Evolutionary conservation across 2,329 filamentous ascomycete genomes (phyloP).

Genomic region (Grosmannia huntii): DNA sequence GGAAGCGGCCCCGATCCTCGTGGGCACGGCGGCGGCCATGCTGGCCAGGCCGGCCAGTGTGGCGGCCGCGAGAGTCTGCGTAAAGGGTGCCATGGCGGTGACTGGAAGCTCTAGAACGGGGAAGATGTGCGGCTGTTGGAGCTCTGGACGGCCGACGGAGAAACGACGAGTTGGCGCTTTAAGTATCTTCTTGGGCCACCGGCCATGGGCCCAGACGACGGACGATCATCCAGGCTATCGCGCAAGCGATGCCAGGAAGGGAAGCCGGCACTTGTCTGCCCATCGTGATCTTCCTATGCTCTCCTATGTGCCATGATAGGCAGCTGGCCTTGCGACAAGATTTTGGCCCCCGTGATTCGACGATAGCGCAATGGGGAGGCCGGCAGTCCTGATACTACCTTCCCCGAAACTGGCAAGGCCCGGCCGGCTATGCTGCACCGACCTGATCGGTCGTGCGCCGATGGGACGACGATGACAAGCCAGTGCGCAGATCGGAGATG

Average conservation of each 20-base stretch:
- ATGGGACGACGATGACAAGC: not conserved
- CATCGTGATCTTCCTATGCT: too few species aligned
- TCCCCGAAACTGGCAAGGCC: not conserved
- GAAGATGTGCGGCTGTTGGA: too few species aligned
- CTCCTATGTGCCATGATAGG: not conserved
- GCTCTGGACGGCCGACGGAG: too few species aligned
- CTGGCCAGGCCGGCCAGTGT: slow-evolving; percentile 13
- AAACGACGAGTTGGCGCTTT: too few species aligned
- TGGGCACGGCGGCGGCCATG: slow-evolving; percentile 18
- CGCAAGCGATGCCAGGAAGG: too few species aligned
- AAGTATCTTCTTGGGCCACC: too few species aligned
- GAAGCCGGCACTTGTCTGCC: too few species aligned
- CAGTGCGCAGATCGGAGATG: not conserved
- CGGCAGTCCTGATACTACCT: not conserved
- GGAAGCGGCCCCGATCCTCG: slow-evolving; percentile 9
- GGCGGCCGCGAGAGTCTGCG: slow-evolving; percentile 14
- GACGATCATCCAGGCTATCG: too few species aligned
- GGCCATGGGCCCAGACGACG: too few species aligned
- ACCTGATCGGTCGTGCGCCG: not conserved
- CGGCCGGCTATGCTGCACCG: not conserved
- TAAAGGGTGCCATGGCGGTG: slow-evolving; percentile 5
- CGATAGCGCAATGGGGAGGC: not conserved
- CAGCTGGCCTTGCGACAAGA: too few species aligned
- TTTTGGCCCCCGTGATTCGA: not conserved
- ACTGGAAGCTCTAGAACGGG: not conserved